Evolutionary conservation across 169 alveolate species (phyloP).

Genomic region (Ichthyophthirius multifiliis): DNA sequence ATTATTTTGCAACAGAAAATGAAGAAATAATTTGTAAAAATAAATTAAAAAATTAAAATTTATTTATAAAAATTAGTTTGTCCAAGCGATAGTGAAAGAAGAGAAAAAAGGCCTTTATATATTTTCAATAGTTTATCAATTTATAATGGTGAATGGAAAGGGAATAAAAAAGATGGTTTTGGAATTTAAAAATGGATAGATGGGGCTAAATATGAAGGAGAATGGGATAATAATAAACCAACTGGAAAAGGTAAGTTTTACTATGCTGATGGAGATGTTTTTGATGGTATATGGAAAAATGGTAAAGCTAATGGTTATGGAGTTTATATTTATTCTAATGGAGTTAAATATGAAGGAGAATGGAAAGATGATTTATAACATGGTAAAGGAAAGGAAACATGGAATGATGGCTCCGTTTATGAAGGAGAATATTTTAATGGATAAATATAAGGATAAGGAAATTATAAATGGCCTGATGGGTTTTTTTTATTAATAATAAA

Average conservation of each 20-base stretch:
- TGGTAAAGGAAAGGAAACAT: constrained; percentile 65
- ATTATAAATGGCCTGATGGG: no score
- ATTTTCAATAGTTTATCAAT: constrained; percentile 14
- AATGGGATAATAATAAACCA: constrained; percentile 29
- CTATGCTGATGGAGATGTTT: constrained; percentile 27
- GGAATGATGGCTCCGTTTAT: constrained; percentile 75
- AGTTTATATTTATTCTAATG: constrained; percentile 65
- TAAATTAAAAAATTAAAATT: no score
- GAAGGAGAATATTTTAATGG: constrained; percentile 29
- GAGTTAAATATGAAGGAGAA: constrained; percentile 70
- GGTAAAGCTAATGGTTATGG: constrained; percentile 68
- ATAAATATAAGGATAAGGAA: no score
- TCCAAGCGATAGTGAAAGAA: no score
- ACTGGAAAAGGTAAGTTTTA: constrained; percentile 26
- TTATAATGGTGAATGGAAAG: constrained; percentile 30
- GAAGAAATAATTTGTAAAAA: no score
- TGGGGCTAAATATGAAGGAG: constrained; percentile 29
- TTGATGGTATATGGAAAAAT: constrained; percentile 21
- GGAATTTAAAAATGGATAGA: constrained; percentile 12
- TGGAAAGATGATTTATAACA: constrained; percentile 61
- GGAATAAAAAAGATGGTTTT: constrained; percentile 26
- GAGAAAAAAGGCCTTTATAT: constrained; percentile 29
- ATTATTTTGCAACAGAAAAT: no score
- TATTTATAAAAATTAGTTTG: no score
- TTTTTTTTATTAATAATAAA: no score